Base-by-base conservation (phyloP, 1,284 basidiomycete species). In the Leccinum insolens region DNA sequence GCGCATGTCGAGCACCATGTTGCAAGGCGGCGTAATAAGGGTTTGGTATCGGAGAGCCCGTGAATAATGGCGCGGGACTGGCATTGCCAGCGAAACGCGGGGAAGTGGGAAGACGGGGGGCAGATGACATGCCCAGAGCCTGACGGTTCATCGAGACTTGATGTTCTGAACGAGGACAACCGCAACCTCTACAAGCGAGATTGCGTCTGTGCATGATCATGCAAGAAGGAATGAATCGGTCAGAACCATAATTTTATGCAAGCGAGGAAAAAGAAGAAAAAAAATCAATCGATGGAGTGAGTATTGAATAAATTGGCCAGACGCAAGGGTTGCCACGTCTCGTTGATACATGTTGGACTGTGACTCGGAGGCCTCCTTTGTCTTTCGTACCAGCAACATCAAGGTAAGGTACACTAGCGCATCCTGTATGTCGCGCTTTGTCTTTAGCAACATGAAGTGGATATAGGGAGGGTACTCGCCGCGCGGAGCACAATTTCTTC, bases 141-240 rank as follows among this genome's bases (percentile, higher is more conserved):
- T 75, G 80, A 61, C 74, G 74, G 55, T 75, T 79, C 62, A 76
- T 70, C 12, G 80, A 63, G 44, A 76, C 68, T 68, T 76, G 76
- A 65, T 76, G 80, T 49, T 80, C 75, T 17, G 83, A 80, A 65
- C 90, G 85, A 34, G 89, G 84, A 73, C 82, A 85, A 69, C 90
- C 89, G 73, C 92, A 93, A 52, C 88, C 89, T 72, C 92, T 91
- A 80, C 91, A 93, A 28, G 85, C 80, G 57, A 87, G 73, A 78
- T 93, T 93, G 67, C 92, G 89, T 69, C 91, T 93, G 77, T 81
- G 81, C 67, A 82, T 71, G 67, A 82, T 79, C 78, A 83, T 82
- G 72, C 82, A 83, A 70, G 80, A 37, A 37, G 82, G 72, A 81
- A 84, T 20, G 77, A 79, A 62, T 85, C 77, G 41, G 83, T 86